Evolutionary conservation across 1,139 yeast genomes (phyloP).

Genomic region (Lodderomyces theae): DNA sequence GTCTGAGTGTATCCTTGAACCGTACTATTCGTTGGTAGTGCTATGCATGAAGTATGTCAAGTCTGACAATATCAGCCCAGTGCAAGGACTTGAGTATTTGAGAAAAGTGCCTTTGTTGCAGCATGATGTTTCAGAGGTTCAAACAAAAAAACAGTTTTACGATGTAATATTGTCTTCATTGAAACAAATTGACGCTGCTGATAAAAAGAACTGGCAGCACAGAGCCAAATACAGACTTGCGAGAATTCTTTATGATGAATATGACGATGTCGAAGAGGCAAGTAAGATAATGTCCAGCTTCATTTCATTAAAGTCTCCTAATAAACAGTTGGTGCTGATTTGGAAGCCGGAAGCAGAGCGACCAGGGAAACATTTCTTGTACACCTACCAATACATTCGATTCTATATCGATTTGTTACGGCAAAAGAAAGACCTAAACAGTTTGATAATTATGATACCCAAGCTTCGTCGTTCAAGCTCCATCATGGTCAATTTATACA

Average conservation of each 20-base stretch:
- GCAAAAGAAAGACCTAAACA: conserved; percentile 53
- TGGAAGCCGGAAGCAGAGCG: conserved; percentile 94
- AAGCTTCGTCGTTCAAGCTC: conserved; percentile 74
- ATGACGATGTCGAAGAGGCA: conserved; percentile 53
- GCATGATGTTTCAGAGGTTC: conserved; percentile 11
- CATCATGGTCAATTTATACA: conserved; percentile 61
- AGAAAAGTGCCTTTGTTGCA: conserved; percentile 30
- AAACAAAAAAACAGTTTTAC: conserved; percentile 16
- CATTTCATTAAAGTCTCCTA: conserved; percentile 63
- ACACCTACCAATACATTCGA: conserved; percentile 65
- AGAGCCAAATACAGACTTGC: conserved; percentile 79
- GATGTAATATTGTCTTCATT: conserved; percentile 26
- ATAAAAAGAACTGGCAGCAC: conserved; percentile 92
- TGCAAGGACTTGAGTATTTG: conserved; percentile 39
- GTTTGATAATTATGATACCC: conserved; percentile 59
- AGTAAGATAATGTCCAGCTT: conserved; percentile 60
- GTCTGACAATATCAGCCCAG: conserved; percentile 27
- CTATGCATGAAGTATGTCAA: conserved; percentile 56
- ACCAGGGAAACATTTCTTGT: conserved; percentile 89
- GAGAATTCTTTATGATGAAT: conserved; percentile 53
- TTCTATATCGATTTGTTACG: conserved; percentile 61
- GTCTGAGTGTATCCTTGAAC: conserved; percentile 61
- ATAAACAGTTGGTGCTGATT: conserved; percentile 73
- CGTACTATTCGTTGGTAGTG: conserved; percentile 67
- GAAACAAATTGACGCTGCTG: conserved; percentile 46